Percentiles rank a stretch among this genome's conserved stretches.
These are phyloP conservation scores for Lachancea sp. DNA, from an alignment of 805 yeast genomes.

Conservation along the genomic window DNA sequence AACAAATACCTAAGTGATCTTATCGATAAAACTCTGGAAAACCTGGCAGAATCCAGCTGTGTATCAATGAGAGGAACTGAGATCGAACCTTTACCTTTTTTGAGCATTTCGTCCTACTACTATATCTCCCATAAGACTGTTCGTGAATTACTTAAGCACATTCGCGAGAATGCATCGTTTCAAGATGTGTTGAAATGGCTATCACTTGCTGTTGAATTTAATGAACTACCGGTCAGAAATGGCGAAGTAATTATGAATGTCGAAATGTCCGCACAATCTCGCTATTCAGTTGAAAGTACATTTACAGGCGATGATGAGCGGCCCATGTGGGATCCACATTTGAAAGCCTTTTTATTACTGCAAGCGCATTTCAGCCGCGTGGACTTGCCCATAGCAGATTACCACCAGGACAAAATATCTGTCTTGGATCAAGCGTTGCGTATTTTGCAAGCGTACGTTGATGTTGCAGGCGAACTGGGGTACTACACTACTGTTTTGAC, in stretches of 20 bases:
- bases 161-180: slow-evolving; percentile 36
- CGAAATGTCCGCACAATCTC: slow-evolving; percentile 71
- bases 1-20: slow-evolving; percentile 53
- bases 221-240: slow-evolving; percentile 84
- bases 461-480: slow-evolving; percentile 81
- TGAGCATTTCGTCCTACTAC: slow-evolving; percentile 83
- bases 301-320: slow-evolving; percentile 49
- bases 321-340: slow-evolving; percentile 77
- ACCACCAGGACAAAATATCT: slow-evolving; percentile 86
- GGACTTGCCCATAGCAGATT: slow-evolving; percentile 91
- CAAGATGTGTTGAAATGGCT: slow-evolving; percentile 41
- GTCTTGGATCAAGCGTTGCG: slow-evolving; percentile 92
- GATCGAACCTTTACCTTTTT: slow-evolving; percentile 65
- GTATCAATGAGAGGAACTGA: slow-evolving; percentile 43
- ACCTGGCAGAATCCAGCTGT: slow-evolving; percentile 69
- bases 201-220: slow-evolving; percentile 66
- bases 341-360: slow-evolving; percentile 69
- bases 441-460: slow-evolving; percentile 87
- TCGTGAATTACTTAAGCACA: slow-evolving; percentile 54
- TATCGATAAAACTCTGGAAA: slow-evolving; percentile 61
- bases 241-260: slow-evolving; percentile 84
- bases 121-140: slow-evolving; percentile 89
- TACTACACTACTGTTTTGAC: slow-evolving; percentile 53
- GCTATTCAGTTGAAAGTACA: slow-evolving; percentile 58
- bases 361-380: slow-evolving; percentile 80